These are phyloP conservation scores for Amphichorda felina DNA, from an alignment of 2,329 filamentous ascomycete species.

Conservation along the genomic window DNA sequence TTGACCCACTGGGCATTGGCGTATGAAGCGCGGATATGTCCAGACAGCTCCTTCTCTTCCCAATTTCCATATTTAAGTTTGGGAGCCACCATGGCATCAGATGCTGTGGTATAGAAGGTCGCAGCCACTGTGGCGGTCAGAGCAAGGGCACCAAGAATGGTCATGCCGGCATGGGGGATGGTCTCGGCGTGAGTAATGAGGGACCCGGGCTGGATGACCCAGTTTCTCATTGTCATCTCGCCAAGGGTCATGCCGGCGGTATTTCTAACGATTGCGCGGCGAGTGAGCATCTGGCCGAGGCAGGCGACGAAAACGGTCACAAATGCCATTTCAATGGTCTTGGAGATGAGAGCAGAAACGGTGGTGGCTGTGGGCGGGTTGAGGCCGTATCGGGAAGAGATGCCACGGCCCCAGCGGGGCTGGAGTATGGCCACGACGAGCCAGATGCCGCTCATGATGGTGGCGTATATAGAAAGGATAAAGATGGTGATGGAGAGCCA, in stretches of 20 bases:
- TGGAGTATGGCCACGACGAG: slow-evolving; percentile 48
- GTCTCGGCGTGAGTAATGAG: slow-evolving; percentile 58
- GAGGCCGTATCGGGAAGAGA: slow-evolving; percentile 41
- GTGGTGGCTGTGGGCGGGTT: slow-evolving; percentile 53
- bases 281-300: slow-evolving; percentile 62
- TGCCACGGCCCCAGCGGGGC: slow-evolving; percentile 47
- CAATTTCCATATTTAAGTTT: slow-evolving; percentile 50
- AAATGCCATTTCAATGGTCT: slow-evolving; percentile 67
- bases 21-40: slow-evolving; percentile 48
- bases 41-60: slow-evolving; percentile 35
- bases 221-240: slow-evolving; percentile 67
- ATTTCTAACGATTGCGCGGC: slow-evolving; percentile 49
- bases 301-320: slow-evolving; percentile 67
- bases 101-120: slow-evolving; percentile 66
- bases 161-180: slow-evolving; percentile 50
- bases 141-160: slow-evolving; percentile 51
- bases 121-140: slow-evolving; percentile 53
- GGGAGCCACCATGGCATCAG: slow-evolving; percentile 63
- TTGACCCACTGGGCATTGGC: slow-evolving; percentile 48
- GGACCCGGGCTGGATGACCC: slow-evolving; percentile 62
- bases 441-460: slow-evolving; percentile 53
- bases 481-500: slow-evolving; percentile 40
- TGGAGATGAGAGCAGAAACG: slow-evolving; percentile 58
- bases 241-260: slow-evolving; percentile 59
- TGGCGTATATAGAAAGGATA: slow-evolving; percentile 47